Percentiles rank a stretch among this genome's conserved stretches.
phyloP scores from a whole-genome alignment of 2,329 filamentous ascomycete genomes.

The Sporothrix protearum region DNA sequence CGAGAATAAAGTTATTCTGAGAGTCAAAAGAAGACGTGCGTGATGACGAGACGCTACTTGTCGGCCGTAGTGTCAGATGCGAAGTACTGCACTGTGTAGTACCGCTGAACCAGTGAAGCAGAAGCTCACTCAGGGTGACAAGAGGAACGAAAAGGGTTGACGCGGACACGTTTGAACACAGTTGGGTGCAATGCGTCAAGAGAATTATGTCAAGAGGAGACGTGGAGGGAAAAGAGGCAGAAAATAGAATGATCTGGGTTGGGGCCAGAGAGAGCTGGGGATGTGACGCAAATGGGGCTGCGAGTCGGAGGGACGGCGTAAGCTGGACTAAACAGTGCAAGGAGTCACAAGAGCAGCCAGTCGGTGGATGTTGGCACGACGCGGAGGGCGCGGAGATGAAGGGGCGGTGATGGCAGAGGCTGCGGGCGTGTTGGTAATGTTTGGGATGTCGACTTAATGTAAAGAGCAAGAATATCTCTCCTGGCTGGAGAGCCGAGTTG shows the following conservation, averaged over 20 bases:
- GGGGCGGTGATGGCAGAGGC: background rate
- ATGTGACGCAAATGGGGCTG: background rate
- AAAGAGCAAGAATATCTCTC: slow-evolving; percentile 33
- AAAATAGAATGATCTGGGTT: background rate
- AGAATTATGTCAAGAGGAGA: background rate
- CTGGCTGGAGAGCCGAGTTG: slow-evolving; percentile 39
- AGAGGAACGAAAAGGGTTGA: background rate
- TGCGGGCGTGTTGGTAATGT: background rate
- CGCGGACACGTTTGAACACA: background rate
- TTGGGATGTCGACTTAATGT: background rate
- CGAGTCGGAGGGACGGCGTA: slow-evolving; percentile 13
- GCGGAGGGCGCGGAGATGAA: background rate
- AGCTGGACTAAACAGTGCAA: slow-evolving; percentile 1
- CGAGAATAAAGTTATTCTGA: background rate
- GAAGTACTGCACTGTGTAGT: slow-evolving; percentile 3
- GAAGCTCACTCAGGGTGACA: background rate
- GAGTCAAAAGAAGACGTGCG: background rate
- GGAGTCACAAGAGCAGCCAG: slow-evolving; percentile 6
- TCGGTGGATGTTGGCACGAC: slow-evolving; percentile 8
- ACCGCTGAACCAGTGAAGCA: background rate
- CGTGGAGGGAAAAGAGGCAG: background rate
- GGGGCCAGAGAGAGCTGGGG: background rate
- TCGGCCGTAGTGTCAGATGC: background rate
- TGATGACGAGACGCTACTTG: background rate
- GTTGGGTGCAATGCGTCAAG: background rate